Percentiles rank a stretch among this genome's conserved stretches.
Conservation (phyloP, 2,329 filamentous ascomycete species). For the Epichloe glyceriae region DNA sequence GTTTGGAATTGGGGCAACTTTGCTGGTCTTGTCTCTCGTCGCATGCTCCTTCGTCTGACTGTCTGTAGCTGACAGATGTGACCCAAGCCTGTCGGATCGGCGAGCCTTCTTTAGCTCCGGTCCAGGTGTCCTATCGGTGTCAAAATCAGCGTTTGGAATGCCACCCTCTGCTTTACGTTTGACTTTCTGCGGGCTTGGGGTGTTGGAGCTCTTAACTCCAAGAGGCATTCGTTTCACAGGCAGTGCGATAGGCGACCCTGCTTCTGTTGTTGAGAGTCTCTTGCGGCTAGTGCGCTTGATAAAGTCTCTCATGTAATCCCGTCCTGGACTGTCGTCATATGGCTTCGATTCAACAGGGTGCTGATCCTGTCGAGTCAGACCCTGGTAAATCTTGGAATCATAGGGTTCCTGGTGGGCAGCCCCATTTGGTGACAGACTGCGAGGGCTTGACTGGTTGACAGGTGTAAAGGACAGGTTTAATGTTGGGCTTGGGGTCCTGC, state of each 20-base stretch:
- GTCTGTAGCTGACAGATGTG: background rate
- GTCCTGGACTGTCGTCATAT: slow-evolving; percentile 21
- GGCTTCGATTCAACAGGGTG: background rate
- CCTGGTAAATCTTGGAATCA: background rate
- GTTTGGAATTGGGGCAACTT: background rate
- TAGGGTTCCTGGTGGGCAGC: background rate
- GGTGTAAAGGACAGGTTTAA: background rate
- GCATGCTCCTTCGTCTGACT: background rate
- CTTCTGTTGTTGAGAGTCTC: slow-evolving; percentile 16
- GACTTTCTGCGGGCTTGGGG: slow-evolving; percentile 18
- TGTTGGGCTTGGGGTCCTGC: background rate
- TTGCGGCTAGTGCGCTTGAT: slow-evolving; percentile 21
- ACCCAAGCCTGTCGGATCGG: slow-evolving; percentile 7
- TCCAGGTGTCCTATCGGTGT: slow-evolving; percentile 11
- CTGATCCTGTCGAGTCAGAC: background rate
- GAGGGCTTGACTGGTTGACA: background rate
- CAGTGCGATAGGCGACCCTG: slow-evolving; percentile 18
- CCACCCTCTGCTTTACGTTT: slow-evolving; percentile 20
- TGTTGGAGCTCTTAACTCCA: slow-evolving; percentile 23
- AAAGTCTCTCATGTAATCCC: slow-evolving; percentile 23
- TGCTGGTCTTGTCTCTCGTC: background rate
- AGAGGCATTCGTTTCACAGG: slow-evolving; percentile 18
- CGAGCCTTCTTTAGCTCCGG: slow-evolving; percentile 15
- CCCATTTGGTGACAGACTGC: background rate
- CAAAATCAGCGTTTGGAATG: slow-evolving; percentile 9